Base-by-base conservation (phyloP, 2,329 filamentous ascomycete species). In the Colletotrichum liriopes region DNA sequence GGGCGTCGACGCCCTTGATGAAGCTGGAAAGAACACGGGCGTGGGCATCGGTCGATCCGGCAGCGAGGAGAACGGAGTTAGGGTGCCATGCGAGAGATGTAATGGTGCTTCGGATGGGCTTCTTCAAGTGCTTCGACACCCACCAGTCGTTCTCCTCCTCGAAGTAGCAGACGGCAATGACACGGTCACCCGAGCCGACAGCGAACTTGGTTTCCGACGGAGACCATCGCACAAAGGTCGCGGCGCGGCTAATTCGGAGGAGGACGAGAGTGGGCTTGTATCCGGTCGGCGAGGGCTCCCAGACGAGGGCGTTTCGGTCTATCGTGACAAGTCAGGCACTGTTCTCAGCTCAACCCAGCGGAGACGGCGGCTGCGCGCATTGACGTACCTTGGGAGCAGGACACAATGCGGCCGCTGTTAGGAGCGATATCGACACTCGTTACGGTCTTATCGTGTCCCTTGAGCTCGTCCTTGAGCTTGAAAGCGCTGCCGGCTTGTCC, bases 71-170 rank as follows among this genome's bases (percentile, higher is more conserved):
- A 20, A 99, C 96, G 12, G 94, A 97, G 87, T 99, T 99, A 45
- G 96, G 96, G 83, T 99, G 96, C 96, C 96, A 99, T 69, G 93
- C 92, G 55, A 99, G 91, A 20, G 93, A 95, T 67, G 96, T 98
- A 78, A 99, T 96, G 69, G 96, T 99, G 82, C 95, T 98, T 76
- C 96, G 93, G 78, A 99, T 97, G 26, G 96, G 96, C 89, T 98
- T 99, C 91, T 98, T 98, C 80, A 99, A 86, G 84, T 99, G 96
- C 88, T 99, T 99, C 47, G 95, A 98, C 52, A 99, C 96, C 96
- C 96, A 99, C 96, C 96, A 99, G 86, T 99, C 95, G 84, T 99
- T 98, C 84, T 99, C 96, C 82, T 98, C 94, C 81, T 99, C 96
- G 78, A 99, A 99, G 86, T 98, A 98, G 88, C 96, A 99, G 77